phyloP scores from a whole-genome alignment of 192 early-diverging fungal genomes.

The Cladochytrium replicatum region DNA sequence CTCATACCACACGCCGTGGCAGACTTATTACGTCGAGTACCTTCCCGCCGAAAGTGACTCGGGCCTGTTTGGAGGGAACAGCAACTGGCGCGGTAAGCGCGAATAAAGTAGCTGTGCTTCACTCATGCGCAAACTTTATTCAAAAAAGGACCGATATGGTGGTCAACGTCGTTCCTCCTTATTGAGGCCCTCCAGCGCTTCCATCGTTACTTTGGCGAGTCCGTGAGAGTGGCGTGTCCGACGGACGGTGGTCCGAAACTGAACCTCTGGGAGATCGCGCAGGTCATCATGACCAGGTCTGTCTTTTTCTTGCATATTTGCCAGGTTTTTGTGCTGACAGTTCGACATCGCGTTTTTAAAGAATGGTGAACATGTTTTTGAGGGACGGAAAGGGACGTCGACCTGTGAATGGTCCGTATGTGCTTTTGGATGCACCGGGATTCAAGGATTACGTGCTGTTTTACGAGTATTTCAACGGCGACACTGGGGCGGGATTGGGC shows the following conservation, averaged over 20 bases:
- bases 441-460: slow-evolving; percentile 41
- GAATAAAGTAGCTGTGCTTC: too few species aligned
- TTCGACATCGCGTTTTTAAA: too few species aligned
- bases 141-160: too few species aligned
- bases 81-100: slow-evolving; percentile 27
- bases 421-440: slow-evolving; percentile 26
- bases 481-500: slow-evolving; percentile 37
- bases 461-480: slow-evolving; percentile 45
- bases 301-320: too few species aligned
- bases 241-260: background rate
- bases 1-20: slow-evolving; percentile 26
- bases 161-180: background rate
- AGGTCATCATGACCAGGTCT: slow-evolving; percentile 24
- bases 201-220: slow-evolving; percentile 18
- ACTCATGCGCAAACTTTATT: too few species aligned
- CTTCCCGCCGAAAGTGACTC: slow-evolving; percentile 29
- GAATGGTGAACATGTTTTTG: slow-evolving; percentile 17
- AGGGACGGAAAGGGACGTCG: slow-evolving; percentile 22
- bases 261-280: slow-evolving; percentile 12
- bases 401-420: slow-evolving; percentile 26
- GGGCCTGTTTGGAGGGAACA: slow-evolving; percentile 27
- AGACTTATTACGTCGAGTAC: slow-evolving; percentile 38
- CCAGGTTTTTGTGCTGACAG: too few species aligned
- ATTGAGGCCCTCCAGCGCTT: slow-evolving; percentile 11
- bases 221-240: slow-evolving; percentile 12